A percentile compares a stretch with the other conserved stretches of the same genome.
phyloP scores from a whole-genome alignment of 352 stramenopile genomes.

The Phytophthora cajani region DNA sequence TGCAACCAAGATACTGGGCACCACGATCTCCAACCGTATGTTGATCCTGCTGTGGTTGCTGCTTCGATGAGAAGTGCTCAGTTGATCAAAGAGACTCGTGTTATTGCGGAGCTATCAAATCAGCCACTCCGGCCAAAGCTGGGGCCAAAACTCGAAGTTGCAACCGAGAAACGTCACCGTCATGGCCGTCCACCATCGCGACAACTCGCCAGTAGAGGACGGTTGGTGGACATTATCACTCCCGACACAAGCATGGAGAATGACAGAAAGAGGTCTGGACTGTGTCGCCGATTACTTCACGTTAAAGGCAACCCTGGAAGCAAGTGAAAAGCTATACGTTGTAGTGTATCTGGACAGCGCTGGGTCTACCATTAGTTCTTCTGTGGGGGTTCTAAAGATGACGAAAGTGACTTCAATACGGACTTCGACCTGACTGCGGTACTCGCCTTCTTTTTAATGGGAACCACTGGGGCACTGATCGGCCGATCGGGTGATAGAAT shows the following conservation, averaged over 20 bases:
- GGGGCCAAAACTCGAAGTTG: slow-evolving; percentile 1
- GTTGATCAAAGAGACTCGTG: slow-evolving; percentile 40
- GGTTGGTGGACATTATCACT: slow-evolving; percentile 44
- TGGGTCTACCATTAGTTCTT: slow-evolving; percentile 3
- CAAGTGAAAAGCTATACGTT: slow-evolving; percentile 1
- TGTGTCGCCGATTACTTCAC: slow-evolving; percentile 54
- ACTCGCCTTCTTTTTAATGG: slow-evolving; percentile 52
- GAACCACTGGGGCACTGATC: slow-evolving; percentile 62
- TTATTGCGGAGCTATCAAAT: slow-evolving; percentile 31
- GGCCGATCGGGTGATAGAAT: slow-evolving; percentile 45
- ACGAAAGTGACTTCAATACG: slow-evolving; percentile 17
- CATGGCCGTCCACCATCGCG: slow-evolving; percentile 50
- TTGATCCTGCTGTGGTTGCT: slow-evolving; percentile 14
- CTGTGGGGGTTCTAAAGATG: slow-evolving; percentile 14
- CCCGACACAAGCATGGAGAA: slow-evolving; percentile 36
- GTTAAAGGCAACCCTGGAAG: slow-evolving; percentile 20
- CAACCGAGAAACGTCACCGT: slow-evolving; percentile 44
- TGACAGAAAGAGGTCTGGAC: slow-evolving; percentile 42
- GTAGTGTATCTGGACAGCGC: not conserved
- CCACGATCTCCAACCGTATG: slow-evolving; percentile 1
- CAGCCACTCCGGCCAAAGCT: slow-evolving; percentile 5
- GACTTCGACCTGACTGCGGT: slow-evolving; percentile 24
- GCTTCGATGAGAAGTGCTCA: slow-evolving; percentile 23
- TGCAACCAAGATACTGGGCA: not conserved
- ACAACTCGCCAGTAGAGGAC: slow-evolving; percentile 38